Conservation (phyloP, 176 grass and related monocot genomes). For the Eragrostis nindensis region DNA sequence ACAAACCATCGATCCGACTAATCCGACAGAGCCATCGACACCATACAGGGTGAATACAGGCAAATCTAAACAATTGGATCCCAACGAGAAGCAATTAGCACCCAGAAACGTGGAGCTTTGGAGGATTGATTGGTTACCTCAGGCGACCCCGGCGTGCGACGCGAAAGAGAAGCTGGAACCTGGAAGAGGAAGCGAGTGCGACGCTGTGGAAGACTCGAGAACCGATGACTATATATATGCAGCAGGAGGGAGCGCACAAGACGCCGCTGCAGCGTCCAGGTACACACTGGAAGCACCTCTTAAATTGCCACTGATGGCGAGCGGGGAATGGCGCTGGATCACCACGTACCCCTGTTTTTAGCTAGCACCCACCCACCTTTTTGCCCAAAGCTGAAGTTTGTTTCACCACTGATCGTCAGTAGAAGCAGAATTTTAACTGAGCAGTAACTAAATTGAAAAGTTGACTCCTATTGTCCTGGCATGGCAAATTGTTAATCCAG, state of each 20-base stretch:
- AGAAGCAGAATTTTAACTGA: no score
- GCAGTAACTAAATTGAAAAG: no score
- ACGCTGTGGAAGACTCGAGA: neutral
- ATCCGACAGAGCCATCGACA: neutral
- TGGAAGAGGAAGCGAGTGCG: conserved; percentile 4
- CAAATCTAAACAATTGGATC: neutral
- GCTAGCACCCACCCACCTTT: neutral
- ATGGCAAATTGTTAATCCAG: neutral
- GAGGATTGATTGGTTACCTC: conserved; percentile 51
- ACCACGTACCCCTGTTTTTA: neutral
- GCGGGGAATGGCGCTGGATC: neutral
- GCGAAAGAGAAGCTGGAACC: neutral
- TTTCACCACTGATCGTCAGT: no score
- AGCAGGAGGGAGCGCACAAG: neutral
- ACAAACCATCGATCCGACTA: neutral
- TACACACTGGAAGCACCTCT: neutral
- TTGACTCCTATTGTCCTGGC: neutral
- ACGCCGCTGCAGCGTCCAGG: neutral
- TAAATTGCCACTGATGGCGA: neutral
- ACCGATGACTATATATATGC: neutral
- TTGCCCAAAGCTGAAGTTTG: neutral
- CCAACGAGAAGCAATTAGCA: neutral
- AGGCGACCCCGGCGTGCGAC: conserved; percentile 46
- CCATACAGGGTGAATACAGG: no score
- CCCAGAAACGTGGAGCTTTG: neutral